Evolutionary conservation across 805 yeast species (phyloP), one percentile per base, ranked within the genome.

Genomic region (Hanseniaspora clermontiae): DNA sequence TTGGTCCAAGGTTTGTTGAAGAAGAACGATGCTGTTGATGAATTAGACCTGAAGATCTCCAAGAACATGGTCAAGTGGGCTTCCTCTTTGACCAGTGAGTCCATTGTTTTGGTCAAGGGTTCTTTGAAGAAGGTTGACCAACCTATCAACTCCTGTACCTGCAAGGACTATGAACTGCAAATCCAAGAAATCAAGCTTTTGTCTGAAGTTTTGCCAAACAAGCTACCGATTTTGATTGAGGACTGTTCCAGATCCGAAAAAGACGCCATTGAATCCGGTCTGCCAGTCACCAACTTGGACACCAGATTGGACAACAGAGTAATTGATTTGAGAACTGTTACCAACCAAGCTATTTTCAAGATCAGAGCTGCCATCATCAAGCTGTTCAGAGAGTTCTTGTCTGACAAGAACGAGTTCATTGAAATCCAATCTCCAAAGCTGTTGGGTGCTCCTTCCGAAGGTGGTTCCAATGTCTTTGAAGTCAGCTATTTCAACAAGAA

Each of bases 51-150:
- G 11, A 73, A 83, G 48, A 77, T 93, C 49, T 86, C 96, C 53
- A 93, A 93, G 73, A 96, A 85, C 70, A 86, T 93, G 91, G 95
- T 90, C 62, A 93, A 93, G 74, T 93, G 96, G 96, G 84, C 89
- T 31, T 87, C 91, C 40, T 74, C 85, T 38, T 78, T 93, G 68
- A 85, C 81, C 67, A 77, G 87, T 64, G 99, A 93, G 73, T 80
- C 93, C 49, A 91, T 93, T 71, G 97, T 93, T 15, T 74, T 93
- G 51, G 96, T 93, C 32, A 82, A 83, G 64, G 99, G 98, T 72
- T 69, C 71, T 24, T 91, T 91, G 46, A 80, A 73, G 62, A 88
- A 88, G 65, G 89, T 91, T 55, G 89, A 82, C 24, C 97, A 88
- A 68, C 81, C 82, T 58, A 82, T 93, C 69, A 88, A 86, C 68